These are phyloP conservation scores for Arabidopsis lyrata DNA, from an alignment of 441 rosid genomes.

Conservation along the genomic window DNA sequence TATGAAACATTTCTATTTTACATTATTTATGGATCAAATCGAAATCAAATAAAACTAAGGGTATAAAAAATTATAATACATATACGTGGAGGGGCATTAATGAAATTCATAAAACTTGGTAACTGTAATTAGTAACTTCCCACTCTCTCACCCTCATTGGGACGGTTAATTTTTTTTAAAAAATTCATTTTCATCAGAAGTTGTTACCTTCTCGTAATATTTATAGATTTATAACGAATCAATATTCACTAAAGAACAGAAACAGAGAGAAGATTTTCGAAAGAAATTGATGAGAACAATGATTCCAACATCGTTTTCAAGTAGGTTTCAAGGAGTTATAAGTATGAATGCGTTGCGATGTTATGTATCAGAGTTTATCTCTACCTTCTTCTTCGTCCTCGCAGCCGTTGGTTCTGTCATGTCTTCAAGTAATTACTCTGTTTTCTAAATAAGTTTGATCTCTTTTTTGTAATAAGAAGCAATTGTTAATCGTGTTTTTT, in stretches of 20 bases:
- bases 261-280: not conserved
- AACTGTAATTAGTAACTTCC: conserved; percentile 34
- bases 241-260: conserved; percentile 8
- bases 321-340: conserved; percentile 63
- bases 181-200: not conserved
- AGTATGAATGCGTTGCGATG: conserved; percentile 66
- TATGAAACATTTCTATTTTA: not conserved
- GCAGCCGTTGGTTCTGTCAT: conserved; percentile 90
- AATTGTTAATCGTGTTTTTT: not conserved
- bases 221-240: conserved; percentile 23
- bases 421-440: conserved; percentile 63
- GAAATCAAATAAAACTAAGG: not conserved
- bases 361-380: conserved; percentile 89
- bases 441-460: not conserved
- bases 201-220: conserved; percentile 26
- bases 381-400: conserved; percentile 86
- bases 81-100: not conserved
- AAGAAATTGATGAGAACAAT: conserved; percentile 47
- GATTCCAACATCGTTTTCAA: conserved; percentile 56
- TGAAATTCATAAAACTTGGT: not conserved
- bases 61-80: not conserved
- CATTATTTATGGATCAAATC: not conserved
- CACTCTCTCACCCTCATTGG: conserved; percentile 10
- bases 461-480: not conserved
- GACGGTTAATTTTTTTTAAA: conserved; percentile 32